Base-by-base conservation (phyloP, 1,284 basidiomycete species). In the Sphaerobolus stellatus region DNA sequence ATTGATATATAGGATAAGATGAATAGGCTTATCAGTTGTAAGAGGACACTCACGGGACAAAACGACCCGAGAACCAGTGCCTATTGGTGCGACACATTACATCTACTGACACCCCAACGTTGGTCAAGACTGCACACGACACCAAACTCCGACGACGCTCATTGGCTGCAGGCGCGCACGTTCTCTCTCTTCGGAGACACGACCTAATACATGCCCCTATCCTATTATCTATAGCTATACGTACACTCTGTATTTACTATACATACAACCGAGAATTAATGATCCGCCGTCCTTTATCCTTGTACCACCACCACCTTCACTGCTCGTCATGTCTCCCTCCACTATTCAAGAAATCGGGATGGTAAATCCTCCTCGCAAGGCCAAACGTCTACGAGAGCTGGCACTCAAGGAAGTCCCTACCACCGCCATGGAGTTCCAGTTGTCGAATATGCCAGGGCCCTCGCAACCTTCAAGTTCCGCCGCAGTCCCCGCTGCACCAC, bases 401-500 rank as follows among this genome's bases (percentile, higher is more conserved):
- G 52, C 46, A 5, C n/a, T 49, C 22, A 48, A 43, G 27, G 52
- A 48, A 8, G 7, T 46, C 5, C n/a, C 20, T 5, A 13, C 34
- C 11, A 13, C 36, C 13, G 28, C 52, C 5, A 27, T 18, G 2
- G 45, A 48, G 30, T 48, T 44, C 16, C 52, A 51, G 61, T 69
- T 25, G 58, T 31, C 38, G n/a, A 20, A 25, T 22, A 8, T 30
- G 16, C n/a, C n/a, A n/a, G n/a, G n/a, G n/a, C n/a, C n/a, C 24
- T 2, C 18, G 8, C 40, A 41, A 6, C n/a, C 33, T n/a, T 4
- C 18, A 28, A 3, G 4, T 20, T n/a, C 62, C 52, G 55, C 61
- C 22, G 52, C 61, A 53, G 61, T 61, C 40, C 63, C 68, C 14
- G 60, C 68, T 4, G 58, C 64, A 5, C 69, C 71, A 3, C 71